Evolutionary conservation across 768 basidiomycete species (phyloP).

Genomic region (Auricularia sp.): DNA sequence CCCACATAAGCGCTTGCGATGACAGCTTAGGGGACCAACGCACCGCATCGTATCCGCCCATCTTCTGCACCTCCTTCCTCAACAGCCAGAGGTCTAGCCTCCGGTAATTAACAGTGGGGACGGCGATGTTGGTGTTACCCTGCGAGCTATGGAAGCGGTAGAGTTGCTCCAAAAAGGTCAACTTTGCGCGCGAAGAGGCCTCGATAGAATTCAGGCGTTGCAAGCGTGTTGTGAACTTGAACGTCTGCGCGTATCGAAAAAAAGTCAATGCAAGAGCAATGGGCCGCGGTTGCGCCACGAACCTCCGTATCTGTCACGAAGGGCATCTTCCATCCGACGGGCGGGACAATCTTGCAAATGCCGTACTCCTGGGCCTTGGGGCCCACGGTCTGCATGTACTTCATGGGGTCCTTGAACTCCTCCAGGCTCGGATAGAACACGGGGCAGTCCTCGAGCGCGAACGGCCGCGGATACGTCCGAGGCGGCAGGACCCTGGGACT

Average conservation of each 20-base stretch:
- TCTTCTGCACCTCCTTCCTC: constrained; percentile 80
- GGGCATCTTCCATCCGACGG: constrained; percentile 88
- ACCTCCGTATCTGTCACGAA: constrained; percentile 94
- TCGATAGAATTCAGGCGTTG: constrained; percentile 95
- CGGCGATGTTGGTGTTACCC: constrained; percentile 80
- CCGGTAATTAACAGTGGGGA: constrained; percentile 89
- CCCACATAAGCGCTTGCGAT: constrained; percentile 11
- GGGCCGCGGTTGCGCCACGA: constrained; percentile 18
- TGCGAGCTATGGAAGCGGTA: constrained; percentile 96
- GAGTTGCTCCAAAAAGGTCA: constrained; percentile 95
- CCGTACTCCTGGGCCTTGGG: constrained; percentile 66
- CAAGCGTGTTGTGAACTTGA: constrained; percentile 92
- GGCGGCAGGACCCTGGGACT: constrained; percentile 35
- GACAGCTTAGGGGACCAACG: constrained; percentile 17
- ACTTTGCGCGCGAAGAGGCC: constrained; percentile 89
- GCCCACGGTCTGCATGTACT: constrained; percentile 77
- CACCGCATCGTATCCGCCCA: constrained; percentile 84
- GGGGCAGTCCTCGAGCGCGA: constrained; percentile 83
- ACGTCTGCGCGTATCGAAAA: constrained; percentile 40
- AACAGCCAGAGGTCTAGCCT: constrained; percentile 89
- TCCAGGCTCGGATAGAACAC: constrained; percentile 81
- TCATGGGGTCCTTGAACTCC: constrained; percentile 90
- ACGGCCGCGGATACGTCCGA: constrained; percentile 50
- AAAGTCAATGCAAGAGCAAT: not conserved
- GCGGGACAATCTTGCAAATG: constrained; percentile 94